Base-by-base conservation (phyloP, 2,329 filamentous ascomycete genomes). In the Neofusicoccum cordaticola region DNA sequence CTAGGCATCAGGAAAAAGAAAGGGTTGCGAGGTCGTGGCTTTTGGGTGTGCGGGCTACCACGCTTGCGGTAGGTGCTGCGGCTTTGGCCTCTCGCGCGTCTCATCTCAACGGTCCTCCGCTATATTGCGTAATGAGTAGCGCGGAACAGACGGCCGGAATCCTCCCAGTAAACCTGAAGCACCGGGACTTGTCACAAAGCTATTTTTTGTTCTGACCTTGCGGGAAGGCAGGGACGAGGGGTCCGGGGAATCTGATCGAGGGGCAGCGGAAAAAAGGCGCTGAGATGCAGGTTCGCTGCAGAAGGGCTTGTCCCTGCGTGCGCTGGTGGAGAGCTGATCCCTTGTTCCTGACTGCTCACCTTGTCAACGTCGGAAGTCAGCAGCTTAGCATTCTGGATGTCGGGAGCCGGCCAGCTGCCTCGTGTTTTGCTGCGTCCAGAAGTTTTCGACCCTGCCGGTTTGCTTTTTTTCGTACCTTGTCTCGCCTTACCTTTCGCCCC, bases 261-360 rank as follows among this genome's bases (percentile, higher is more conserved):
- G 37, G 22, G 19, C n/a, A 7, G 39, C 31, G 41, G 47, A 47
- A 37, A 58, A 19, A 35, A 35, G 42, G 41, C 37, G 19, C 41
- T 47, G 56, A 17, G 41, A 60, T 35, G 56, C 56, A 60, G 56
- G 41, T 47, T 47, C 53, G n/a, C 13, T 58, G 53, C 53, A 58
- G 53, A 45, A 5, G 39, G 53, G 22, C 53, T 45, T 58, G 53
- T 57, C 53, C 53, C 53, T 57, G 53, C 39, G 27, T 39, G 27
- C 22, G 22, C n/a, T 58, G 22, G 53, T 31, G 19, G n/a, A 31
- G 41, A 58, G 11, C 9, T 6, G 37, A 4, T 27, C 42, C 42
- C 42, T 35, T 47, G 56, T 47, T 47, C 42, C 42, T 39, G 6
- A 47, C 31, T 37, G 7, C 56, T 35, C 31, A 48, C 41, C 42